Evolutionary conservation across 2,329 filamentous ascomycete genomes (phyloP).

Genomic region (Aspergillus thermomutatus): DNA sequence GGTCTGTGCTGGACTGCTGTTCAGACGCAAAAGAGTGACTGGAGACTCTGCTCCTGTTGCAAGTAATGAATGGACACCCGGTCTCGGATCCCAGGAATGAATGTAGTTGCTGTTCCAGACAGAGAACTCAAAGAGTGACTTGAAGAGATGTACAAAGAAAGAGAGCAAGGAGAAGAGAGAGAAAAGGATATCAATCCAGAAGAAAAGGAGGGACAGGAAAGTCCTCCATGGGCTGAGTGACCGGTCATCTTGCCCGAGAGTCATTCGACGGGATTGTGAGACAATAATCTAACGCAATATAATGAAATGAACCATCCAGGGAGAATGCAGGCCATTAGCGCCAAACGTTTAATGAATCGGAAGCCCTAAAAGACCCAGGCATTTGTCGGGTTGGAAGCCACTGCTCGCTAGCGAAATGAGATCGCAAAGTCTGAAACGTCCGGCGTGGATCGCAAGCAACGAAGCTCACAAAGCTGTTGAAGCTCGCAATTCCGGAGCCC

Average conservation of each 20-base stretch:
- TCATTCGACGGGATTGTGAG: background rate
- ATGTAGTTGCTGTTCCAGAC: conserved; percentile 22
- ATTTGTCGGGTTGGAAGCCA: conserved; percentile 2
- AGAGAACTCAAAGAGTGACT: conserved; percentile 11
- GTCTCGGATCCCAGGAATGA: conserved; percentile 23
- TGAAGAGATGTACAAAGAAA: conserved; percentile 2
- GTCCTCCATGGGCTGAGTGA: background rate
- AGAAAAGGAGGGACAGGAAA: background rate
- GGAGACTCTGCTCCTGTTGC: conserved; percentile 13
- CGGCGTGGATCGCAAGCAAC: conserved; percentile 10
- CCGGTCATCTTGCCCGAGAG: background rate
- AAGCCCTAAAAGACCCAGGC: background rate
- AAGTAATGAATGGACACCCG: conserved; percentile 27
- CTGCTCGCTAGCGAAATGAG: conserved; percentile 18
- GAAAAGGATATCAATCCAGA: background rate
- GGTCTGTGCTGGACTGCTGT: conserved; percentile 4
- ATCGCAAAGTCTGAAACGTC: conserved; percentile 24
- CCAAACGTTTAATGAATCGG: conserved; percentile 6
- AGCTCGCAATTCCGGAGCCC: background rate
- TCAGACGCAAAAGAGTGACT: conserved; percentile 10
- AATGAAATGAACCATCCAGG: conserved; percentile 13
- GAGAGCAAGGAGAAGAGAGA: background rate
- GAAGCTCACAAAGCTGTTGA: background rate
- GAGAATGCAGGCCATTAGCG: conserved; percentile 1
- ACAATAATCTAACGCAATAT: conserved; percentile 7